Conservation (phyloP, 2,329 filamentous ascomycete genomes). For the Tolypocladium inflatum region DNA sequence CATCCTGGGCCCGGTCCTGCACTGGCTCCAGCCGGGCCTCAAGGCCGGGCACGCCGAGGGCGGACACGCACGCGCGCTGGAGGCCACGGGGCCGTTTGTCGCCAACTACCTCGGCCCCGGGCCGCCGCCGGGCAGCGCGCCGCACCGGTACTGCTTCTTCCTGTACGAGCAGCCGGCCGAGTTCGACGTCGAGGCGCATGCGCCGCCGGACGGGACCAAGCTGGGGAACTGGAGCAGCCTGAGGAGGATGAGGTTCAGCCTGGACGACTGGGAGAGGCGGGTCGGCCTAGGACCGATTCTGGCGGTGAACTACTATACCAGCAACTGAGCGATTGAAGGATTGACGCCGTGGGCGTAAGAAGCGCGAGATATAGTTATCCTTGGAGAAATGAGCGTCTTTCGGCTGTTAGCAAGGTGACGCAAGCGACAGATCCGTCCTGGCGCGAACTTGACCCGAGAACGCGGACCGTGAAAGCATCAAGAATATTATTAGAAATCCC, state of each 20-base stretch:
- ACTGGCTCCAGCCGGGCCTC: slow-evolving; percentile 35
- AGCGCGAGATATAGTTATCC: background rate
- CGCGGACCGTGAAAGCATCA: too few species aligned
- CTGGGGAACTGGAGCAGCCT: slow-evolving; percentile 16
- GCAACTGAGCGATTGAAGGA: slow-evolving; percentile 5
- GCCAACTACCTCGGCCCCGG: slow-evolving; percentile 33
- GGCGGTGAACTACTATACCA: slow-evolving; percentile 8
- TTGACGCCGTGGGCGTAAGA: background rate
- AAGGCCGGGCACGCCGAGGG: slow-evolving; percentile 4
- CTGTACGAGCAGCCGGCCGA: slow-evolving; percentile 35
- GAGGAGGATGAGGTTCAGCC: slow-evolving; percentile 30
- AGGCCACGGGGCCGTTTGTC: slow-evolving; percentile 14
- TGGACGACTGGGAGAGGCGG: slow-evolving; percentile 36
- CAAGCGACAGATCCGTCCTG: too few species aligned
- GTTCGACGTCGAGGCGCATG: slow-evolving; percentile 14
- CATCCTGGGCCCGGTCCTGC: slow-evolving; percentile 33
- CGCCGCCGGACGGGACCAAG: slow-evolving; percentile 22
- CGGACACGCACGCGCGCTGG: background rate
- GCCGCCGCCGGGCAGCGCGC: slow-evolving; percentile 33
- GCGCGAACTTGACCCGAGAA: too few species aligned
- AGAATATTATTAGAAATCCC: too few species aligned
- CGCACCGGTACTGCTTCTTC: slow-evolving; percentile 40
- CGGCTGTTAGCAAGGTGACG: background rate
- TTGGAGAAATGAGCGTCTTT: background rate
- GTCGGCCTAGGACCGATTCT: slow-evolving; percentile 26